A percentile compares a stretch with the other conserved stretches of the same genome.
phyloP scores from a whole-genome alignment of 1,284 basidiomycete genomes.

The Puccinia coronata region DNA sequence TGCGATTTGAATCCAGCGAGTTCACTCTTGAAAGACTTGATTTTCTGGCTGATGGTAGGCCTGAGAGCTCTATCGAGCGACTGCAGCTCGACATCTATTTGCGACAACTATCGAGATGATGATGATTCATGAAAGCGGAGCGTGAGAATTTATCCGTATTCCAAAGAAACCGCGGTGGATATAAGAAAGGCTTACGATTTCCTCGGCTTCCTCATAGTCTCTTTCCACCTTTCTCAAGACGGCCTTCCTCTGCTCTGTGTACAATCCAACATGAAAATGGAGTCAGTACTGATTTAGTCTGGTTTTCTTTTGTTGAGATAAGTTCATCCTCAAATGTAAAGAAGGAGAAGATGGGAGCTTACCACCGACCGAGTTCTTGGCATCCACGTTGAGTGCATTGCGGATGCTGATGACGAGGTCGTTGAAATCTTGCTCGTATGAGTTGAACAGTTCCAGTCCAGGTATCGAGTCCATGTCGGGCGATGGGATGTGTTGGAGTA shows the following conservation, averaged over 20 bases:
- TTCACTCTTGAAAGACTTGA: constrained; percentile 71
- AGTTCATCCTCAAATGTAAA: not conserved
- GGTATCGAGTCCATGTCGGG: constrained; percentile 31
- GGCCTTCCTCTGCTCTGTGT: constrained; percentile 76
- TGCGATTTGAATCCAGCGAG: constrained; percentile 76
- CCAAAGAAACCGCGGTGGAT: too few relatives aligned
- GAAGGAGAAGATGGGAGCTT: not conserved
- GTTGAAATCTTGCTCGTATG: constrained; percentile 49
- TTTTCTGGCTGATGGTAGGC: constrained; percentile 71
- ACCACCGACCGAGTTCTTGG: constrained; percentile 46
- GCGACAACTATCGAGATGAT: constrained; percentile 70
- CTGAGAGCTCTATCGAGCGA: constrained; percentile 84
- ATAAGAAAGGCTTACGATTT: constrained; percentile 77
- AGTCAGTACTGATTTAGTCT: not conserved
- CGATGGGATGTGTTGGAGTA: not conserved
- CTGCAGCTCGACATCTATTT: constrained; percentile 99
- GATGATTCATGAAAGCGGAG: not conserved
- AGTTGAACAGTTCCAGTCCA: constrained; percentile 46
- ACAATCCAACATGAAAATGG: not conserved
- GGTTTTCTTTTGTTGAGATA: not conserved
- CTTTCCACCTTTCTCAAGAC: constrained; percentile 82
- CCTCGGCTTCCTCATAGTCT: constrained; percentile 96
- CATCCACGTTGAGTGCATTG: constrained; percentile 31
- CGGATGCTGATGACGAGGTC: constrained; percentile 44
- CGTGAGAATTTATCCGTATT: not conserved